Conservation (phyloP, 768 basidiomycete genomes). For the Tricholoma matsutake region DNA sequence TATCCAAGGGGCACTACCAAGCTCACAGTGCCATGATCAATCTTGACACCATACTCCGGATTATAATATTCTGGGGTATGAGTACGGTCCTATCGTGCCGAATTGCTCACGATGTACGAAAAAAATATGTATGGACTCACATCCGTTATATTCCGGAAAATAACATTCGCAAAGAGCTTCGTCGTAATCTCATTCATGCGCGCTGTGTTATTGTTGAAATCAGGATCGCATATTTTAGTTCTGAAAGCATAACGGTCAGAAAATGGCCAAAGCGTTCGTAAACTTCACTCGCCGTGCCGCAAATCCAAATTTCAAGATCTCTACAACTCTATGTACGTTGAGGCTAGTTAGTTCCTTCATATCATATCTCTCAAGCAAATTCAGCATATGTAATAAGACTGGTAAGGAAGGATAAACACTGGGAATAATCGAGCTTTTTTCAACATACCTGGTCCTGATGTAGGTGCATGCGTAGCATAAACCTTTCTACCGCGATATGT, state of each 20-base stretch:
- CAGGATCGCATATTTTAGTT: constrained; percentile 80
- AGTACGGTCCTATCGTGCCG: constrained; percentile 61
- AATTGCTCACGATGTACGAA: neutral
- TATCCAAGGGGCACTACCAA: neutral
- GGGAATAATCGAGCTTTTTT: neutral
- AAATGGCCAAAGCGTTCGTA: neutral
- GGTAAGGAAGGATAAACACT: neutral
- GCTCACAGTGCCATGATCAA: constrained; percentile 86
- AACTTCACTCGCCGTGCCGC: constrained; percentile 37
- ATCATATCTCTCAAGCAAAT: constrained; percentile 77
- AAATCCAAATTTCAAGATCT: constrained; percentile 76
- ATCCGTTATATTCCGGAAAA: constrained; percentile 76
- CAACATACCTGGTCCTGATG: constrained; percentile 66
- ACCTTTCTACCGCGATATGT: constrained; percentile 75
- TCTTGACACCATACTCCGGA: constrained; percentile 71
- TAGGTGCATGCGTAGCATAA: constrained; percentile 83
- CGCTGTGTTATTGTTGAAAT: constrained; percentile 53
- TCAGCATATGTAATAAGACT: constrained; percentile 91
- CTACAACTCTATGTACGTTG: constrained; percentile 77
- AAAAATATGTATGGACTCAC: constrained; percentile 41
- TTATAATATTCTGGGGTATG: constrained; percentile 83
- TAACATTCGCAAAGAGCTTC: constrained; percentile 60
- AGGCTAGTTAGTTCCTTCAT: constrained; percentile 52
- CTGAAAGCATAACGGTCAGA: constrained; percentile 31
- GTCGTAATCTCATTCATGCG: constrained; percentile 64